A percentile compares a stretch with the other conserved stretches of the same genome.
Conservation (phyloP, 2,329 filamentous ascomycete species). For the Sclerotinia trifoliorum region DNA sequence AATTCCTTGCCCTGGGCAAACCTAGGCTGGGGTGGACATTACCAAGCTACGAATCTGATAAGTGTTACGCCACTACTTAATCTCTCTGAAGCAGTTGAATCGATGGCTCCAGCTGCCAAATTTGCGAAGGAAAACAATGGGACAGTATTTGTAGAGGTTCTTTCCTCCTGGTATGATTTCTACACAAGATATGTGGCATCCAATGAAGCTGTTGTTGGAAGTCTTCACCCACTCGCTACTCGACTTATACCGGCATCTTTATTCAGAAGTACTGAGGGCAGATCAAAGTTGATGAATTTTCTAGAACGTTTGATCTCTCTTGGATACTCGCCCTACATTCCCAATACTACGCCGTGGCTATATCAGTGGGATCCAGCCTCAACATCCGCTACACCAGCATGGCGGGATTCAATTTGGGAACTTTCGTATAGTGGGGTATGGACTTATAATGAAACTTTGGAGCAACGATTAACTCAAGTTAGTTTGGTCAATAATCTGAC, state of each 20-base stretch:
- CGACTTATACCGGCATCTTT: constrained; percentile 25
- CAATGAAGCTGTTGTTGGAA: constrained; percentile 23
- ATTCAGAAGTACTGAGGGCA: constrained; percentile 20
- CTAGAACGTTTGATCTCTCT: constrained; percentile 22
- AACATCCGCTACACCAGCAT: constrained; percentile 28
- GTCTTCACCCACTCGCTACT: constrained; percentile 17
- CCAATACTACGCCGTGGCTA: constrained; percentile 25
- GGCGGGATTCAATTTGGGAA: constrained; percentile 26
- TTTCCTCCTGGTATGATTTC: constrained; percentile 27
- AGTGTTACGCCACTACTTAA: constrained; percentile 27
- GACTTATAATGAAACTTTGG: constrained; percentile 23
- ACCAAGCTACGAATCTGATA: constrained; percentile 23
- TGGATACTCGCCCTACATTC: constrained; percentile 26
- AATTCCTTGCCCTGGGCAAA: constrained; percentile 28
- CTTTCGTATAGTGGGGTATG: constrained; percentile 18
- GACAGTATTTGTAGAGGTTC: constrained; percentile 20
- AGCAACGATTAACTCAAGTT: constrained; percentile 11
- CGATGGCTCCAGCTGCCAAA: constrained; percentile 23
- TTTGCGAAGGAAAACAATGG: constrained; percentile 25
- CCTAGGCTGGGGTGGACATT: constrained; percentile 31
- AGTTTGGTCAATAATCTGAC: constrained; percentile 11
- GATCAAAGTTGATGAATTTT: constrained; percentile 21
- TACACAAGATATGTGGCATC: constrained; percentile 26
- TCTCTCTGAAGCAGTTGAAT: constrained; percentile 24
- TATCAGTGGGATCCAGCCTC: constrained; percentile 24